These are phyloP conservation scores for Wickerhamiella kurtzmanii DNA, from an alignment of 805 yeast genomes.

Conservation along the genomic window DNA sequence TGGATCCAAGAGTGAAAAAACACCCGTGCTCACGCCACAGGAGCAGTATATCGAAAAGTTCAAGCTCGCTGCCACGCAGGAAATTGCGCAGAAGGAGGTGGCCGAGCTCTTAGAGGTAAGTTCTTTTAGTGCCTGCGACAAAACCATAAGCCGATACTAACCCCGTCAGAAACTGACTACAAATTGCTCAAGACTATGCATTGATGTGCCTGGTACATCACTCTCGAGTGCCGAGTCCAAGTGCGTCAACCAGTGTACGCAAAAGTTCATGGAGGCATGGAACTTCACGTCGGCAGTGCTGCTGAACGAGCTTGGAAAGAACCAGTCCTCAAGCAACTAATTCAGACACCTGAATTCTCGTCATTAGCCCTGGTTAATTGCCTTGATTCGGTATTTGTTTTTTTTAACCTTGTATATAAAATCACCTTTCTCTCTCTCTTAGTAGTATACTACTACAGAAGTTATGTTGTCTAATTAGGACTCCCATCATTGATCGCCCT, in stretches of 20 bases:
- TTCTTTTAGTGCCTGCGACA: background rate
- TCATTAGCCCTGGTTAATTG: background rate
- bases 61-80: constrained; percentile 61
- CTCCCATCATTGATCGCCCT: too few species aligned
- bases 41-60: constrained; percentile 25
- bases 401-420: too few species aligned
- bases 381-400: background rate
- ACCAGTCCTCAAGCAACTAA: background rate
- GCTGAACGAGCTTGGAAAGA: constrained; percentile 24
- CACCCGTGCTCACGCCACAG: constrained; percentile 2
- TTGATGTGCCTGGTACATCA: constrained; percentile 43
- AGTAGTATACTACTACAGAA: too few species aligned
- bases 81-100: constrained; percentile 83
- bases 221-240: constrained; percentile 39
- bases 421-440: too few species aligned
- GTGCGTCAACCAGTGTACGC: constrained; percentile 67
- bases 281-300: constrained; percentile 67
- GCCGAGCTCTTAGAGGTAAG: constrained; percentile 59
- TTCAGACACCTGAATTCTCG: background rate
- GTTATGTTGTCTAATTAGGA: too few species aligned
- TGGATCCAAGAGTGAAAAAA: constrained; percentile 7
- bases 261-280: constrained; percentile 87
- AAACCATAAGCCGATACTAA: constrained; percentile 1
- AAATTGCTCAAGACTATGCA: constrained; percentile 75
- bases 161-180: constrained; percentile 52